Evolutionary conservation across 2,329 filamentous ascomycete genomes (phyloP).

Genomic region (Calonectria crousiana): DNA sequence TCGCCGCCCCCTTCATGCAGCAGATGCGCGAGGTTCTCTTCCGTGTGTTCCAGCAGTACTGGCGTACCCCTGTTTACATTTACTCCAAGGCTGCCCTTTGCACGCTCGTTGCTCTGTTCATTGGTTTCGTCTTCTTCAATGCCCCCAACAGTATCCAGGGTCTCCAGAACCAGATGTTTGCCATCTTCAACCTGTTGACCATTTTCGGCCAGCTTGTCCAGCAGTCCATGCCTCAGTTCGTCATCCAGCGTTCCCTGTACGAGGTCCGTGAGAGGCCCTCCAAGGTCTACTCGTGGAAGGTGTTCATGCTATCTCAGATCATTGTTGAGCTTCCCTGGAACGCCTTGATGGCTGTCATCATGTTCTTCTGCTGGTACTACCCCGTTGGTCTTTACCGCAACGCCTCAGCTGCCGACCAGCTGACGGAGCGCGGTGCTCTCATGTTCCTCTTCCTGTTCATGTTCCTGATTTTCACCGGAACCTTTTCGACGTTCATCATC

Average conservation of each 20-base stretch:
- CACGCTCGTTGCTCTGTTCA: conserved; percentile 75
- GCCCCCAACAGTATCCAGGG: conserved; percentile 80
- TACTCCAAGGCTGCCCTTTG: conserved; percentile 84
- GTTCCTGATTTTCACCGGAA: conserved; percentile 85
- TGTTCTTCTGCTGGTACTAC: conserved; percentile 89
- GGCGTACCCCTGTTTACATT: conserved; percentile 90
- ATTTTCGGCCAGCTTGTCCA: conserved; percentile 85
- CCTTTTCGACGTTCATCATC: conserved; percentile 84
- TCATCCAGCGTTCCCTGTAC: conserved; percentile 84
- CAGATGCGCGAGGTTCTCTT: conserved; percentile 77
- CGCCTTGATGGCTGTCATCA: conserved; percentile 78
- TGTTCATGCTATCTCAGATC: conserved; percentile 87
- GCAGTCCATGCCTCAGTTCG: conserved; percentile 88
- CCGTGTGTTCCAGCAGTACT: conserved; percentile 92
- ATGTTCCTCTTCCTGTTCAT: conserved; percentile 82
- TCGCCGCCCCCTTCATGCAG: conserved; percentile 78
- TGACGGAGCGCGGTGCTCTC: conserved; percentile 77
- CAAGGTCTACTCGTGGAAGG: conserved; percentile 87
- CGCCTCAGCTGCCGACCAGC: conserved; percentile 70
- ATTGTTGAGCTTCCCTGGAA: conserved; percentile 91
- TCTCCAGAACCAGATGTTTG: conserved; percentile 88
- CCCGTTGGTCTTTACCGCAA: conserved; percentile 83
- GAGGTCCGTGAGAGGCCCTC: conserved; percentile 88
- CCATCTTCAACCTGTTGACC: conserved; percentile 85
- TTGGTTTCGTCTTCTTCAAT: conserved; percentile 84